Evolutionary conservation across 176 grass and related monocot genomes (phyloP).

Genomic region (Paspalum notatum): DNA sequence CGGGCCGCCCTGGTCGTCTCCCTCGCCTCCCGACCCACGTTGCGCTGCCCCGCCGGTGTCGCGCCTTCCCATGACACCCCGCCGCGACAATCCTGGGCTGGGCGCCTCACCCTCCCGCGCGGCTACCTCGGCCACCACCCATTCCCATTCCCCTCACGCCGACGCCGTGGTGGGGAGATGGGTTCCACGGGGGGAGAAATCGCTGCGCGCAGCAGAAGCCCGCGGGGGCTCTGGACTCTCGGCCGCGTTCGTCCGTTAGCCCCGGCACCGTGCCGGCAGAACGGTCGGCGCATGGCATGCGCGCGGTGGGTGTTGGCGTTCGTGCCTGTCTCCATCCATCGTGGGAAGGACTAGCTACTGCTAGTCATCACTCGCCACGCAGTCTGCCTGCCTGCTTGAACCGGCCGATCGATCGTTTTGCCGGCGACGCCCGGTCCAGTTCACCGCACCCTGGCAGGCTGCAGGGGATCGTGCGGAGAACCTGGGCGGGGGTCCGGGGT

Average conservation of each 20-base stretch:
- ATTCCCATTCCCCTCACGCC: not conserved
- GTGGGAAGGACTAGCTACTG: conserved; percentile 13
- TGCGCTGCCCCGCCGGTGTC: conserved; percentile 47
- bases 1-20: not conserved
- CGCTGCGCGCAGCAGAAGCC: not conserved
- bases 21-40: conserved; percentile 28
- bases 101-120: not conserved
- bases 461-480: conserved; percentile 23
- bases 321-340: conserved; percentile 1
- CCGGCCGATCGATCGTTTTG: not conserved
- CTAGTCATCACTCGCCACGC: not conserved
- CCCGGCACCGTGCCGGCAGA: conserved; percentile 19
- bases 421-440: not conserved
- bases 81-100: conserved; percentile 28
- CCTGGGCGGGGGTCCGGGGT: not conserved
- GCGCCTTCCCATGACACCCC: conserved; percentile 31
- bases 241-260: not conserved
- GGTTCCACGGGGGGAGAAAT: not conserved
- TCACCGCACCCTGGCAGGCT: conserved; percentile 24
- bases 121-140: not conserved
- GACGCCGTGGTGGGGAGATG: conserved; percentile 10
- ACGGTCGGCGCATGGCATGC: not conserved
- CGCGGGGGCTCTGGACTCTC: not conserved
- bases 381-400: not conserved
- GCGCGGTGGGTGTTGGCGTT: not conserved